Conservation (phyloP, 1,284 basidiomycete species). For the Phylloporus gajari region DNA sequence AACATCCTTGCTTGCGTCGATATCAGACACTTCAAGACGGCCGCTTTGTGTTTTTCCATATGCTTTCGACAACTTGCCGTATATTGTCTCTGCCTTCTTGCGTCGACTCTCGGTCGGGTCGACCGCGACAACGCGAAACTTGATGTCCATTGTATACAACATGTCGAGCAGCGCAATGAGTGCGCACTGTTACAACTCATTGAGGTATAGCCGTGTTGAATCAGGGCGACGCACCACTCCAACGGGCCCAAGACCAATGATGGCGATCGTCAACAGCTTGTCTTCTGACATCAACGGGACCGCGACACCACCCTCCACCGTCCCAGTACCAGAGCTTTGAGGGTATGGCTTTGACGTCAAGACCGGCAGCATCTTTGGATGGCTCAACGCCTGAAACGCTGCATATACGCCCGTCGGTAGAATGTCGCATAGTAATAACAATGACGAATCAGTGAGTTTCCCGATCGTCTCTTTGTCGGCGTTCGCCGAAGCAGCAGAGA, state of each 20-base stretch:
- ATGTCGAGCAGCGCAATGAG: constrained; percentile 72
- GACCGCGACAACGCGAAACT: constrained; percentile 69
- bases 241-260: constrained; percentile 81
- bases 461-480: constrained; percentile 48
- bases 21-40: constrained; percentile 59
- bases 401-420: constrained; percentile 84
- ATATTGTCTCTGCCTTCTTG: constrained; percentile 66
- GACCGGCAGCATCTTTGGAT: constrained; percentile 72
- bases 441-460: constrained; percentile 64
- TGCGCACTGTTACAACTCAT: constrained; percentile 56
- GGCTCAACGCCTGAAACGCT: constrained; percentile 74
- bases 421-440: constrained; percentile 84
- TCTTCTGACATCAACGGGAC: constrained; percentile 55
- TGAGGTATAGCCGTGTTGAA: too few relatives aligned
- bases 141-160: constrained; percentile 55
- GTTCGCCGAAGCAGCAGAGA: constrained; percentile 48
- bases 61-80: constrained; percentile 57
- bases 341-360: constrained; percentile 70
- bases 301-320: constrained; percentile 33
- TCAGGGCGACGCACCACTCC: constrained; percentile 72
- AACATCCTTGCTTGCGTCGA: constrained; percentile 61
- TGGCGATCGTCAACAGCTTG: constrained; percentile 63
- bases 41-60: constrained; percentile 51
- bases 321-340: constrained; percentile 44
- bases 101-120: constrained; percentile 68